Percentiles rank a stretch among this genome's conserved stretches.
Conservation (phyloP, 495 filamentous ascomycete genomes). For the Annulohypoxylon stygium region DNA sequence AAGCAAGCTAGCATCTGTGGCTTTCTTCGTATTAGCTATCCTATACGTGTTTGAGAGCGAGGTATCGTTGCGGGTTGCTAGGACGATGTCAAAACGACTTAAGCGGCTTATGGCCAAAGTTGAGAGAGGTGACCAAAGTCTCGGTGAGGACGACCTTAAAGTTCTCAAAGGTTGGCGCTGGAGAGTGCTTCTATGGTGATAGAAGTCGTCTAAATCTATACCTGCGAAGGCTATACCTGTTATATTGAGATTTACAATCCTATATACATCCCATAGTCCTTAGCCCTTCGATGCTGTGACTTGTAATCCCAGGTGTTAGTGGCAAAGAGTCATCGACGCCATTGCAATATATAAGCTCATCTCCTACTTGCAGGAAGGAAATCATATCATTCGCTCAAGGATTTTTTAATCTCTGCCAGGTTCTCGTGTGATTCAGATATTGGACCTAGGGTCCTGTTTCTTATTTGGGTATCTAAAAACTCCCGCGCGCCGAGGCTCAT, state of each 20-base stretch:
- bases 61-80: slow-evolving; percentile 59
- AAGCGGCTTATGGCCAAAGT: slow-evolving; percentile 57
- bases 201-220: not conserved
- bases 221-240: not conserved
- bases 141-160: slow-evolving; percentile 58
- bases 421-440: not conserved
- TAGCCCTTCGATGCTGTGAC: not conserved
- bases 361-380: not conserved
- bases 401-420: not conserved
- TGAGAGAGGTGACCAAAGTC: slow-evolving; percentile 55
- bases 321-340: not conserved
- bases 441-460: not conserved
- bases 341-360: not conserved
- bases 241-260: not conserved
- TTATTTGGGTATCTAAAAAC: slow-evolving; percentile 29
- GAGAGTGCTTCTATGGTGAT: slow-evolving; percentile 59
- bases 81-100: slow-evolving; percentile 56
- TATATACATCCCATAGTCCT: not conserved
- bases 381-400: not conserved
- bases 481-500: slow-evolving; percentile 13
- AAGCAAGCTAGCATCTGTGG: slow-evolving; percentile 56
- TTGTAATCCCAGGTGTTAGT: not conserved
- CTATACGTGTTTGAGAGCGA: slow-evolving; percentile 64
- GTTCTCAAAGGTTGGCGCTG: slow-evolving; percentile 61
- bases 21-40: slow-evolving; percentile 61